Base-by-base conservation (phyloP, 345 rosid species). In the Triadica sebifera region DNA sequence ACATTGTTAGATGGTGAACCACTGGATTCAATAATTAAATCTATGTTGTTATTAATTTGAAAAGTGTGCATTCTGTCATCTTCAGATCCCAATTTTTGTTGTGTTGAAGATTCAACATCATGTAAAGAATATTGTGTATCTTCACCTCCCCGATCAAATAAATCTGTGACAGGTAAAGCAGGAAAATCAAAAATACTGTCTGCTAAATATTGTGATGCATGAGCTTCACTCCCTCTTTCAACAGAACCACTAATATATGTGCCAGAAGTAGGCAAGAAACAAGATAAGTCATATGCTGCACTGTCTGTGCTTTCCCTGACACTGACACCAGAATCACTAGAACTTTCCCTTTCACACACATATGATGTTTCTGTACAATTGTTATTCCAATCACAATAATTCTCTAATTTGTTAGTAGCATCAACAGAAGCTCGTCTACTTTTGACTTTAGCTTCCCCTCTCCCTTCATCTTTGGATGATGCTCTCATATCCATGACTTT, bases 401-500 rank as follows among this genome's bases (percentile, higher is more conserved):
- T 81, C 76, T 85, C 82, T 71, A 76, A 67, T 60, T 79, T 85
- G 63, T 86, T 86, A 74, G 85, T 68, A 71, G 65, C 80, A 74
- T 80, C 85, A 70, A 72, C 8, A 64, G 84, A 85, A 74, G 78
- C 75, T 78, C 78, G 79, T 74, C 81, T 78, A 80, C 70, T 73
- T 82, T 83, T 85, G 76, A 74, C 78, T 66, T 84, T 75, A 74
- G 75, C 81, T 85, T 82, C 91, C 72, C 74, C 84, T 51, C 47
- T 81, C 4, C 64, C 37, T 68, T 84, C 95, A 87, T 83, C 87
- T 75, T 88, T 93, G 81, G 91, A 91, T 63, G 90, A 81, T 77
- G 87, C 87, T 83, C 98, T 84, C 87, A 90, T 86, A 80, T 93
- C 98, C 98, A 93, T 87, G 78, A 93, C 91, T 82, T 93, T 93